phyloP scores from a whole-genome alignment of 1,139 yeast genomes.

The Taiozyma sp. region DNA sequence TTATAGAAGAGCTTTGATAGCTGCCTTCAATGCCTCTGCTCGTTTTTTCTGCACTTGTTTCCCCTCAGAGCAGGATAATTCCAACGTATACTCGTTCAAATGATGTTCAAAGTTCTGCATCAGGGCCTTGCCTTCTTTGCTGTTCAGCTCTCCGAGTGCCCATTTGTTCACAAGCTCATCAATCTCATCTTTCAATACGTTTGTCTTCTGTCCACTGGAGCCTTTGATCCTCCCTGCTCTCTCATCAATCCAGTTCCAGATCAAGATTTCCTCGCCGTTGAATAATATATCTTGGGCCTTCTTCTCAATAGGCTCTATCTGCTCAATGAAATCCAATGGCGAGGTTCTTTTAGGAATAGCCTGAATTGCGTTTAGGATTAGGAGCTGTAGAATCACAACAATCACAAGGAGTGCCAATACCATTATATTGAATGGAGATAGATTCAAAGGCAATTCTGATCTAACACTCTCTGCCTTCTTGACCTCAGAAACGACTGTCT shows the following conservation, averaged over 20 bases:
- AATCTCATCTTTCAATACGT: constrained; percentile 15
- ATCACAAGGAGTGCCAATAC: constrained; percentile 8
- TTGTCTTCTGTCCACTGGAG: constrained; percentile 8
- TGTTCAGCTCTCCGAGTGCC: constrained; percentile 15
- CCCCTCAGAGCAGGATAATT: not conserved
- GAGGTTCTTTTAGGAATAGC: not conserved
- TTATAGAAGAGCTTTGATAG: constrained; percentile 17
- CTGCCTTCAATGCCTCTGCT: constrained; percentile 13
- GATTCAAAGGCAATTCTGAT: not conserved
- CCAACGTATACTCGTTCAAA: constrained; percentile 14
- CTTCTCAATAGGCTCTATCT: not conserved
- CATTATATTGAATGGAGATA: constrained; percentile 8
- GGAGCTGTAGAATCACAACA: constrained; percentile 10
- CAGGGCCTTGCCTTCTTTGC: constrained; percentile 10
- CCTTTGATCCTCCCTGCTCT: constrained; percentile 14
- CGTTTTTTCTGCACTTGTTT: constrained; percentile 2
- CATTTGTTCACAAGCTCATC: constrained; percentile 18
- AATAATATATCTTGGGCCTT: constrained; percentile 11
- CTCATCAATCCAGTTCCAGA: constrained; percentile 26
- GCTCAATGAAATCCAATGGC: not conserved
- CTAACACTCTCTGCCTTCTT: not conserved
- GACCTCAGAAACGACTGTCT: not conserved
- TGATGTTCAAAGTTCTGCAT: constrained; percentile 12
- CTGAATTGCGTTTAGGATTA: constrained; percentile 6
- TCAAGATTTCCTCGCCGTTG: constrained; percentile 18